Percentiles rank a stretch among this genome's conserved stretches.
Conservation (phyloP, 2,329 filamentous ascomycete genomes). For the Chaetothyriales sp. region DNA sequence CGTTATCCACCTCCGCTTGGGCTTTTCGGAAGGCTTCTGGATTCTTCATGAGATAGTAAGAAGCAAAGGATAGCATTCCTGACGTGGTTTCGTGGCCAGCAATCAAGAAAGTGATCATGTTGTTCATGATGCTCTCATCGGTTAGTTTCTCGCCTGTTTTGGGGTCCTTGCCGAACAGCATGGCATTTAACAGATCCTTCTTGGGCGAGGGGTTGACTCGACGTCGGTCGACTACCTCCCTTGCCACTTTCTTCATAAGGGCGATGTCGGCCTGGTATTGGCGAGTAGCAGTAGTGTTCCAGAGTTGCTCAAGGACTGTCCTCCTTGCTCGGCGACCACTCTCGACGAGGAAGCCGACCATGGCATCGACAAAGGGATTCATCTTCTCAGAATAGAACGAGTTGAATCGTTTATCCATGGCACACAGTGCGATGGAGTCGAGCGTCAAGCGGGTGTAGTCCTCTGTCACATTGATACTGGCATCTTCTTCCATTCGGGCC, state of each 20-base stretch:
- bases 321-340: conserved; percentile 37
- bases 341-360: conserved; percentile 50
- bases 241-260: conserved; percentile 12
- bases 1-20: conserved; percentile 53
- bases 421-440: conserved; percentile 57
- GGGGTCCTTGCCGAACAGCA: conserved; percentile 47
- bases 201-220: conserved; percentile 41
- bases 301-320: conserved; percentile 30
- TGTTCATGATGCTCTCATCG: conserved; percentile 50
- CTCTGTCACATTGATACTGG: conserved; percentile 46
- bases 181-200: conserved; percentile 44
- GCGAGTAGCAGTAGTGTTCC: conserved; percentile 6
- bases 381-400: conserved; percentile 55
- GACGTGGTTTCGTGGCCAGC: conserved; percentile 57
- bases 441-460: conserved; percentile 62
- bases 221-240: conserved; percentile 44
- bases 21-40: conserved; percentile 47
- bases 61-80: conserved; percentile 50
- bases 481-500: conserved; percentile 38
- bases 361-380: conserved; percentile 57
- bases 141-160: conserved; percentile 46
- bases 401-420: conserved; percentile 63
- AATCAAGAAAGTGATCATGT: conserved; percentile 52
- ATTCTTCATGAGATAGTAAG: conserved; percentile 52
- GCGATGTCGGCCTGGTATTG: conserved; percentile 13